Base-by-base conservation (phyloP, 257 asterid genomes). In the Solanum rostratum region DNA sequence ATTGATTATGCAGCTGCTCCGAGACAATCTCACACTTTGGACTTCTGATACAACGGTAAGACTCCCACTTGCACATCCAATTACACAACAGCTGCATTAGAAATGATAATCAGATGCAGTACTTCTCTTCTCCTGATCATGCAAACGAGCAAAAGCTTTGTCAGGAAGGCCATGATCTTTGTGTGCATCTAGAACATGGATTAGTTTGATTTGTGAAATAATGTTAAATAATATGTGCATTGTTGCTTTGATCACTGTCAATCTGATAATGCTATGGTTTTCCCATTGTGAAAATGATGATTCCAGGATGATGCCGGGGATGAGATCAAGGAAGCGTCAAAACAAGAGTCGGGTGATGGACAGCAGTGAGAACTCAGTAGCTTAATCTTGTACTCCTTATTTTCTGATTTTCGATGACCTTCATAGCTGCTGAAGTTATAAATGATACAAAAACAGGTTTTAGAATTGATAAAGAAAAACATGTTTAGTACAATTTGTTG, bases 1-100 rank as follows among this genome's bases (percentile, higher is more conserved):
- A 80, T 88, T 92, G 89, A 92, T 92, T 88, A 92, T 92, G 95
- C 95, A 90, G 68, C 95, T 91, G 85, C 95, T 92, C 84, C 88
- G 93, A 78, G 93, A 91, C 91, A 92, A 92, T 80, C 85, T 92
- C 46, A 92, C 92, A 43, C 91, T 90, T 8, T 92, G 95, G 95
- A 92, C 93, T 18, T 91, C 93, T 83, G 95, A 91, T 86, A 82
- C 85, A 54, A 88, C 92, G 88, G 93, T 92, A 81, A 74, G 22
- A 82, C 83, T 84, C 60, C 10, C 85, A 49, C 49, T 52, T 74
- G 57, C 81, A 74, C 8, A 46, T 29, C 41, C 80, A 45, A 24
- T 22, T 0, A 53, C 29, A 33, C 50, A 18, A 20, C 78, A 69
- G 78, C n/a, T 37, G 18, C 27, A 9, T 39, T 69, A 43, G 29